Conservation (phyloP, 164 flowering plant species). For the Berberis thunbergii region DNA sequence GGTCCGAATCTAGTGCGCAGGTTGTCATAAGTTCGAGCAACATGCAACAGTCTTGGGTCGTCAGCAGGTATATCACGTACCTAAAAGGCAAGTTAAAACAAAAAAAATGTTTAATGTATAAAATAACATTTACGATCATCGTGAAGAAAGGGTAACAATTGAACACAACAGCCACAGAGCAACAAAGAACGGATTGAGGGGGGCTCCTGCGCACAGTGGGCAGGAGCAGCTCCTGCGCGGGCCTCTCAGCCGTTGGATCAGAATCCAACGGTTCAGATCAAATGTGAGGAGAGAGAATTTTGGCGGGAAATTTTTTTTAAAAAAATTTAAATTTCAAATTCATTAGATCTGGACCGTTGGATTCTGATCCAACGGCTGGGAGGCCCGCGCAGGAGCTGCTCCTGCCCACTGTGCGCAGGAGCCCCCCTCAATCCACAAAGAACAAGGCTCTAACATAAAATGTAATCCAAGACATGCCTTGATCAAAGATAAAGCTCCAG, state of each 20-base stretch:
- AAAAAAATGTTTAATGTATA: neutral
- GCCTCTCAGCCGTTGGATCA: no score
- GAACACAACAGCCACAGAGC: neutral
- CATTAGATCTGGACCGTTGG: no score
- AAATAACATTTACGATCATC: neutral
- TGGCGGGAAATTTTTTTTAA: no score
- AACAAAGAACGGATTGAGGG: neutral
- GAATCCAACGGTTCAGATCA: no score
- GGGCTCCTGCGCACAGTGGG: no score
- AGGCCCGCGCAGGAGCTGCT: no score
- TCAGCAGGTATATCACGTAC: slow-evolving; percentile 72
- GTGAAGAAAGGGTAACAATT: neutral
- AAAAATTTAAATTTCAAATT: no score
- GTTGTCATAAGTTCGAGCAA: slow-evolving; percentile 37
- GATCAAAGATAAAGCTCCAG: neutral
- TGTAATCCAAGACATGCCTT: neutral
- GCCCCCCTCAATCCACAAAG: no score
- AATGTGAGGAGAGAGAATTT: no score
- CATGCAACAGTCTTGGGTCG: slow-evolving; percentile 62
- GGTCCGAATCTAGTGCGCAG: slow-evolving; percentile 10
- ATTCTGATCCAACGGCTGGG: no score
- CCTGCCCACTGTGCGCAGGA: no score
- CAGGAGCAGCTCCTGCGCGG: no score
- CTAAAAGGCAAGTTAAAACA: slow-evolving; percentile 28
- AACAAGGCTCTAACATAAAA: neutral